A percentile compares a stretch with the other conserved stretches of the same genome.
These are phyloP conservation scores for Bolboschoenus planiculmis DNA, from an alignment of 176 grass and related monocot genomes.

Conservation along the genomic window DNA sequence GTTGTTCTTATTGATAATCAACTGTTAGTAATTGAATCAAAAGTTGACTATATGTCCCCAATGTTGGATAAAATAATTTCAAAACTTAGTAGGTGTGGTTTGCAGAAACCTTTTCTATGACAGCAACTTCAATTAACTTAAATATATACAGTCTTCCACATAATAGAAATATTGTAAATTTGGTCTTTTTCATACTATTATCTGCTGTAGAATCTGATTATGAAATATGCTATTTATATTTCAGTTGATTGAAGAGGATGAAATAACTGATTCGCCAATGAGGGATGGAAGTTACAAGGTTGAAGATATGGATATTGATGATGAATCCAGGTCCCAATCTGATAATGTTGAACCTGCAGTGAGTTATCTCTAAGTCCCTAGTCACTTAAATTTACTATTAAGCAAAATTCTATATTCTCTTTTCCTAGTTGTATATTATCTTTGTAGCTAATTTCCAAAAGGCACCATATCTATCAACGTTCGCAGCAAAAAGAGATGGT, in stretches of 20 bases:
- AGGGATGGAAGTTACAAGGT: slow-evolving; percentile 4
- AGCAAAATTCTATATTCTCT: neutral
- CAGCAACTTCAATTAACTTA: neutral
- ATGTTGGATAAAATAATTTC: neutral
- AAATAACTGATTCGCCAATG: slow-evolving; percentile 4
- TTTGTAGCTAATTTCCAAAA: neutral
- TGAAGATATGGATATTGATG: slow-evolving; percentile 24
- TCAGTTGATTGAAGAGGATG: slow-evolving; percentile 24
- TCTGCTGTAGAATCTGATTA: neutral
- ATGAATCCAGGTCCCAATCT: neutral
- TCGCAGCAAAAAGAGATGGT: neutral
- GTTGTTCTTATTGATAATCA: neutral
- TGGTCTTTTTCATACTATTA: neutral
- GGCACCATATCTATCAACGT: neutral
- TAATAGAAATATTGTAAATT: neutral
- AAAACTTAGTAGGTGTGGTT: neutral
- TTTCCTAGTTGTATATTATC: neutral
- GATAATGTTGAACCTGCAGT: slow-evolving; percentile 15
- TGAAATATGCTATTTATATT: neutral
- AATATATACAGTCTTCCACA: neutral
- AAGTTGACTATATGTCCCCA: neutral
- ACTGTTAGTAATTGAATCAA: neutral
- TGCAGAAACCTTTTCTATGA: neutral
- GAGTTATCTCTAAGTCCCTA: slow-evolving; percentile 11
- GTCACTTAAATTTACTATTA: neutral